These are phyloP conservation scores for Vitis cinerea DNA, from an alignment of 164 flowering plant genomes.

Conservation along the genomic window DNA sequence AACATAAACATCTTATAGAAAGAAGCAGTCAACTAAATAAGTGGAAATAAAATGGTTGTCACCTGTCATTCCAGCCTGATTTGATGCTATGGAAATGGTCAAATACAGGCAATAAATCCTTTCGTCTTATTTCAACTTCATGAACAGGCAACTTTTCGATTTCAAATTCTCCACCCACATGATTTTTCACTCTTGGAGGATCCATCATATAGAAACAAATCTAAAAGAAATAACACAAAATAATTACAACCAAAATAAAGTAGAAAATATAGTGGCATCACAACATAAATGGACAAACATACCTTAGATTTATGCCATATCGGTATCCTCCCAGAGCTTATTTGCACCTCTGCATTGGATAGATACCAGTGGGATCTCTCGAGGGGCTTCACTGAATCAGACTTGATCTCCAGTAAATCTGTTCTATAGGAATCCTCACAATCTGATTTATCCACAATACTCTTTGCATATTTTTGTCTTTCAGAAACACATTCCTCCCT, in stretches of 20 bases:
- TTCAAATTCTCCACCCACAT: conserved; percentile 37
- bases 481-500: conserved; percentile 57
- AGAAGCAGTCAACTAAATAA: background rate
- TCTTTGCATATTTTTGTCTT: conserved; percentile 31
- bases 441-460: conserved; percentile 27
- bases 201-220: conserved; percentile 51
- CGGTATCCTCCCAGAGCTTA: conserved; percentile 52
- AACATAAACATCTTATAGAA: background rate
- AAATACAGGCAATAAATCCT: conserved; percentile 49
- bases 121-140: conserved; percentile 38
- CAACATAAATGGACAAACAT: conserved; percentile 10
- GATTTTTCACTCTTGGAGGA: conserved; percentile 17
- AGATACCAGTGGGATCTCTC: conserved; percentile 65
- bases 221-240: conserved; percentile 32
- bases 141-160: conserved; percentile 32
- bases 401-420: conserved; percentile 11
- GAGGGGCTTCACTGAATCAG: conserved; percentile 30
- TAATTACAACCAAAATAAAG: conserved; percentile 6
- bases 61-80: conserved; percentile 44
- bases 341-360: conserved; percentile 87
- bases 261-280: background rate
- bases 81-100: conserved; percentile 41
- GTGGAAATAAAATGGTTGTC: background rate
- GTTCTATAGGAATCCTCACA: conserved; percentile 28
- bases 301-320: conserved; percentile 88